Base-by-base conservation (phyloP, 164 flowering plant genomes). In the Akebia trifoliata region DNA sequence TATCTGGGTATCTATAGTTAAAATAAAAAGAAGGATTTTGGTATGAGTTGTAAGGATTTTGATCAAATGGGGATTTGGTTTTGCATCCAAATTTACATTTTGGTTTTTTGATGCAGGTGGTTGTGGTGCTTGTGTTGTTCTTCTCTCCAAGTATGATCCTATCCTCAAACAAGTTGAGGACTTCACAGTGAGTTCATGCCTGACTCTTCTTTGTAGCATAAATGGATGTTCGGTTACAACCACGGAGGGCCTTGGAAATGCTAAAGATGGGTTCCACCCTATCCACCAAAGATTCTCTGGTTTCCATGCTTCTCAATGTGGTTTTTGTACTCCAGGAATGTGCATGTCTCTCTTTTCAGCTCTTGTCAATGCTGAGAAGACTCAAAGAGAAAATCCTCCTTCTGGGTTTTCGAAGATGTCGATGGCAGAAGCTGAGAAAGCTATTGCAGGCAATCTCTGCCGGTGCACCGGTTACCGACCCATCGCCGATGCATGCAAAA, bases 401-500 rank as follows among this genome's bases (percentile, higher is more conserved):
- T 65, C 72, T n/a, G 98, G 96, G n/a, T 88, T 88, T 65, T 85
- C 98, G 51, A 88, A 85, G 63, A 72, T 92, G 17, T 76, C 80
- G 8, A 76, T 72, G 56, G 67, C 74, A 15, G 92, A 89, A 63
- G 93, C 95, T 37, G 91, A 86, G 69, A 84, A 67, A 63, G 64
- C 95, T 43, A 69, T 87, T 56, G 62, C 82, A 4, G 97, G 98
- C 45, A 87, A 92, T 66, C 85, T 92, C 24, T 92, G 98, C 56
- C 85, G 96, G n/a, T 92, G 96, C 60, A 92, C 96, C 32, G 98
- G 98, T 25, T 92, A 89, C 62, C 79, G 96, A 21, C 85, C 98
- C 20, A 92, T 92, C 60, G 80, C 73, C n/a, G 98, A 92, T 80
- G 95, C 76, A 21, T 89, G 98, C 74, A 92, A 86, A 66, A 87